Evolutionary conservation across 169 alveolate genomes (phyloP), one percentile per base, ranked within the genome.

Genomic region (Plasmodium falciparum): DNA sequence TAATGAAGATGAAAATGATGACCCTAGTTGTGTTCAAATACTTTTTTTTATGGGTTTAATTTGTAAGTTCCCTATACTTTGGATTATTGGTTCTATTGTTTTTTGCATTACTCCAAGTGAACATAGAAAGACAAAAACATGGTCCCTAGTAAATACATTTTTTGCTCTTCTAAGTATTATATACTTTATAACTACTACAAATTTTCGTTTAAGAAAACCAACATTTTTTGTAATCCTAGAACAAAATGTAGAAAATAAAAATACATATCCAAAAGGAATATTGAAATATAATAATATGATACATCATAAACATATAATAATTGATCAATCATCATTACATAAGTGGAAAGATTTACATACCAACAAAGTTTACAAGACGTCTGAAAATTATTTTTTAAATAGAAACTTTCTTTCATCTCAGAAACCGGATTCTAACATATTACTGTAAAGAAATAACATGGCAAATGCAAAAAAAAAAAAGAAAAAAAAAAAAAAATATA

Each of bases 21-120:
- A 85, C 20, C 92, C 92, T 15, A 71, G 92, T 50, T 59, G 88
- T 43, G 26, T 85, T 6, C 92, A 85, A 71, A 61, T 85, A 3
- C 59, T 85, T 7, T 85, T 85, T 50, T 85, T 85, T 17, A 24
- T 85, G 62, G 92, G 92, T 1, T 20, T 85, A 20, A 65, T 85
- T 6, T 85, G 88, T 72, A 85, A 85, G 47, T 85, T 71, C n/a
- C 92, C 92, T n/a, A 54, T 85, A 11, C 45, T 85, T 20, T 85
- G 92, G 92, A 59, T 85, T 45, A 58, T 85, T 9, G 92, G 92
- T 6, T 70, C 92, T 7, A 49, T 71, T 9, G 15, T 85, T 45
- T 85, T 85, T 24, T 85, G 92, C 54, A 50, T 85, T 63, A 85
- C 92, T 13, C 92, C 92, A 26, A 59, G 24, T 22, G 74, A 71